phyloP scores from a whole-genome alignment of 257 asterid genomes.

The Primulina huaijiensis region DNA sequence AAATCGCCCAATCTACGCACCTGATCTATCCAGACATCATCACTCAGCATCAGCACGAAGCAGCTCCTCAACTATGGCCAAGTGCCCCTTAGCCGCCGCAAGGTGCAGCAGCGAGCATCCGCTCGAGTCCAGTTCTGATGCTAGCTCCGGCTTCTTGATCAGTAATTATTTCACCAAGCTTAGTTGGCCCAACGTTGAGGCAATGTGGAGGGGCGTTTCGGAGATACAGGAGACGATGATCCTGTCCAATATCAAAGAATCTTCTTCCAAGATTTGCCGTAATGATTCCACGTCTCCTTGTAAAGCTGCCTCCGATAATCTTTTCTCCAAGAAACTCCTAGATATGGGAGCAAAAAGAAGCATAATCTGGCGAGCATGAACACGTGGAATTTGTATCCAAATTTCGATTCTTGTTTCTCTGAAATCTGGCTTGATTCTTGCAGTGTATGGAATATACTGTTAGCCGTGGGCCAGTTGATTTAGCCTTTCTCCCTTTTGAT shows the following conservation, averaged over 20 bases:
- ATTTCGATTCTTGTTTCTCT: too few relatives aligned
- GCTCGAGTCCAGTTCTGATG: conserved; percentile 36
- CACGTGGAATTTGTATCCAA: too few relatives aligned
- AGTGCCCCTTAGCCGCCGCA: conserved; percentile 44
- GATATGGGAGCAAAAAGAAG: too few relatives aligned
- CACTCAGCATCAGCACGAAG: conserved; percentile 4
- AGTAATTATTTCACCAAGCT: conserved; percentile 27
- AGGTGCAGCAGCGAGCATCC: conserved; percentile 44
- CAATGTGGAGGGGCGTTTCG: conserved; percentile 39
- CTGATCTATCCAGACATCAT: too few relatives aligned
- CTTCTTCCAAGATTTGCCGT: conserved; percentile 28
- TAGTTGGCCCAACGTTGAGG: conserved; percentile 38
- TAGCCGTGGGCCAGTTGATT: too few relatives aligned
- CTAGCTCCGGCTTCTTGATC: conserved; percentile 36
- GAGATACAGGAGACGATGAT: conserved; percentile 34
- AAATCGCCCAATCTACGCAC: too few relatives aligned
- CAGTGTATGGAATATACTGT: too few relatives aligned
- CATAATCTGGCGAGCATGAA: too few relatives aligned
- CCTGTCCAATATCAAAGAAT: conserved; percentile 33
- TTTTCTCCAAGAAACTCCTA: too few relatives aligned
- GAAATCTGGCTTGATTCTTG: conserved; percentile 9
- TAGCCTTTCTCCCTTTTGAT: too few relatives aligned
- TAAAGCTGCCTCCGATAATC: conserved; percentile 37
- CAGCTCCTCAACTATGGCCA: conserved; percentile 35
- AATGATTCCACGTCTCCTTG: conserved; percentile 33